Base-by-base conservation (phyloP, 768 basidiomycete genomes). In the Tricholoma saponaceum region DNA sequence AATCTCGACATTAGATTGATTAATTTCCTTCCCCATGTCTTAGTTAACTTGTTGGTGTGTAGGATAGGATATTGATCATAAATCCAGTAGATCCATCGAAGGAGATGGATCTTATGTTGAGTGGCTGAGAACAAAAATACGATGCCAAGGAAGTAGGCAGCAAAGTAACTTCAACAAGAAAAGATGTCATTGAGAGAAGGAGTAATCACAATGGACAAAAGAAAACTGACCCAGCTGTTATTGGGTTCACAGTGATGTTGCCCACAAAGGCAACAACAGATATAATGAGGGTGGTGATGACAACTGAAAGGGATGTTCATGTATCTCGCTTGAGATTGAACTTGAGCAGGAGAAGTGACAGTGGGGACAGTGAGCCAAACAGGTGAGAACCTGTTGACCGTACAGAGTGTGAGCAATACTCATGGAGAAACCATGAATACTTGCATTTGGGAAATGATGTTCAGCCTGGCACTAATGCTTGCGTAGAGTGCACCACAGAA, bases 341-440 rank as follows among this genome's bases (percentile, higher is more conserved):
- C 58, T 82, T 83, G 25, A 90, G 71, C 4, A 88, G 59, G 4
- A 89, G 65, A 3, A 84, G 71, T 2, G 85, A 81, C 14, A 85
- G 41, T 0, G 87, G 85, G 62, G 30, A 86, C 80, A 2, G 79
- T 73, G 20, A 89, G 74, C 85, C 86, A 89, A 13, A 80, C 81
- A 5, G 88, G 75, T 4, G 85, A 82, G 72, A 88, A 88, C 79
- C 83, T 84, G 52, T 0, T 23, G 33, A 41, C 12, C 22, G 13
- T 54, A 61, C 16, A 6, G 46, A 25, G 25, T 23, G 43, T 37
- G 20, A 5, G 25, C 20, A 46, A 32, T 13, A 53, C 12, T 14
- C 28, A n/a, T n/a, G 22, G 18, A 35, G 4, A 9, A 46, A 41
- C 7, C 6, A 55, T 18, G 43, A 7, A 18, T 10, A 68, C 74